Conservation (phyloP, 805 yeast genomes). For the Wickerhamiella siamensis region DNA sequence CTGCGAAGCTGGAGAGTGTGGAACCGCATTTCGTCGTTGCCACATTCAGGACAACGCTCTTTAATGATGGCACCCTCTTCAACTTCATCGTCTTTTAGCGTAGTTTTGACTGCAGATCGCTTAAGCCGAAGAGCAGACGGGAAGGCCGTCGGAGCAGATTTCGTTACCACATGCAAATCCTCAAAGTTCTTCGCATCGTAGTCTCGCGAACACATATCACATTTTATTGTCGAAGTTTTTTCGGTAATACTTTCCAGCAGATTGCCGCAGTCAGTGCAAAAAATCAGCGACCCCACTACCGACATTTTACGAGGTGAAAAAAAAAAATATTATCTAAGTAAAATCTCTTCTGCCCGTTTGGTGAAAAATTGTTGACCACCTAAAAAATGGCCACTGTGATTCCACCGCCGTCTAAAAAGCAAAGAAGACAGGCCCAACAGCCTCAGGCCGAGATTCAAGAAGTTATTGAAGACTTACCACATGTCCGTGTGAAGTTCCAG, state of each 20-base stretch:
- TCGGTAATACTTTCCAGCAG: conserved; percentile 55
- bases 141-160: conserved; percentile 83
- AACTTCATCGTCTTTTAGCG: conserved; percentile 57
- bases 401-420: conserved; percentile 89
- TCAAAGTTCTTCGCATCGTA: conserved; percentile 42
- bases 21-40: conserved; percentile 94
- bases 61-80: conserved; percentile 95
- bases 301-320: conserved; percentile 44
- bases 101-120: conserved; percentile 80
- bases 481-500: conserved; percentile 76
- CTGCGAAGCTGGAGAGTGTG: conserved; percentile 93
- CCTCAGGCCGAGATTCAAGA: conserved; percentile 54
- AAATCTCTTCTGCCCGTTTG: neutral
- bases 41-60: conserved; percentile 98
- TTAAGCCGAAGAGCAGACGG: conserved; percentile 73
- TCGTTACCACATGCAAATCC: conserved; percentile 72
- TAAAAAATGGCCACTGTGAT: conserved; percentile 69
- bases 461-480: conserved; percentile 66
- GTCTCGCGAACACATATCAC: conserved; percentile 37
- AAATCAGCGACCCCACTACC: conserved; percentile 86
- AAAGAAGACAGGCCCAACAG: conserved; percentile 67
- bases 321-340: conserved; percentile 5
- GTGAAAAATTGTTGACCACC: neutral
- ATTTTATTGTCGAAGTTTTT: conserved; percentile 34
- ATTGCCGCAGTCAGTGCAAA: conserved; percentile 88